These are phyloP conservation scores for Gardenia jasminoides DNA, from an alignment of 257 asterid species.

Conservation along the genomic window DNA sequence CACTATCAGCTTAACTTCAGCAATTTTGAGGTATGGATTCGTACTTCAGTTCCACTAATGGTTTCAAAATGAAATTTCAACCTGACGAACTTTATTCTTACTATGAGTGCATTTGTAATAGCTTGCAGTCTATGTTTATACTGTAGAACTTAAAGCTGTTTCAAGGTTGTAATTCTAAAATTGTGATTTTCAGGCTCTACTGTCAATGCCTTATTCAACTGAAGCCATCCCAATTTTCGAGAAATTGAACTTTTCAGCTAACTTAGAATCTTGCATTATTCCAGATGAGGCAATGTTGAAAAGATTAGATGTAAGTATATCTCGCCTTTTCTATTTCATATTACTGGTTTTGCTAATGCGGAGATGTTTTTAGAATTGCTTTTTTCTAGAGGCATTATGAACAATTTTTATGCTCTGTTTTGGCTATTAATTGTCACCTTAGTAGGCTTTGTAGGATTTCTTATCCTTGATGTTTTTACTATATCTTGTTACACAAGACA, in stretches of 20 bases:
- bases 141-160: neutral
- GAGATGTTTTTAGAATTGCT: neutral
- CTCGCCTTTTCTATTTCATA: neutral
- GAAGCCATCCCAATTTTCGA: constrained; percentile 49
- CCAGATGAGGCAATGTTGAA: constrained; percentile 64
- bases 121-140: constrained; percentile 25
- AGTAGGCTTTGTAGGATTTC: neutral
- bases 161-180: neutral
- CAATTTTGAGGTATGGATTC: constrained; percentile 18
- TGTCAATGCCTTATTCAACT: constrained; percentile 39
- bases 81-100: constrained; percentile 53
- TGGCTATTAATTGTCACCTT: neutral
- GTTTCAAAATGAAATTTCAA: constrained; percentile 39
- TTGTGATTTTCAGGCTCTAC: constrained; percentile 53
- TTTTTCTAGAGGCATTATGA: neutral
- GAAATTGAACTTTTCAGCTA: constrained; percentile 53
- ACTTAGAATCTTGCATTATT: constrained; percentile 59
- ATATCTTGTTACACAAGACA: neutral
- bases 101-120: constrained; percentile 47
- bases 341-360: neutral
- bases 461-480: neutral
- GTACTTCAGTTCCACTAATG: neutral
- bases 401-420: neutral
- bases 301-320: constrained; percentile 57
- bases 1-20: no score